Evolutionary conservation across 805 yeast genomes (phyloP), one percentile per base, ranked within the genome.

Genomic region (Wickerhamiella spandovensis): DNA sequence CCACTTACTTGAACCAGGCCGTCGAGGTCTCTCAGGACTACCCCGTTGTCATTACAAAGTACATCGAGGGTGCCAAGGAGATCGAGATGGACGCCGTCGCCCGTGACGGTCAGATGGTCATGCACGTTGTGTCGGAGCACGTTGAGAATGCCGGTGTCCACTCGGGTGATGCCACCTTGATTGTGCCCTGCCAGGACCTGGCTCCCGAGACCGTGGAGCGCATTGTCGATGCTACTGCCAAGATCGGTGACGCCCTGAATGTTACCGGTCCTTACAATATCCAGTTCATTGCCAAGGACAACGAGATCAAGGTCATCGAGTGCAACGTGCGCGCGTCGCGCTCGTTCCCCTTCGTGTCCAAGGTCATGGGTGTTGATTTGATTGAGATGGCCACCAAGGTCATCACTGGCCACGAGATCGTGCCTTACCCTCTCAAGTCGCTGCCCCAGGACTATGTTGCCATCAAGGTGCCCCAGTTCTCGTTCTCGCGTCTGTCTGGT

Each of bases 71-170:
- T 56, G 97, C 97, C 43, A 86, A 90, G 73, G 98, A 90, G 72
- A 90, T 90, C 63, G 98, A 90, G 71, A 89, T 90, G 92, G 98
- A 90, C 67, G 97, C 96, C 46, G 97, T 90, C 63, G 97, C 98
- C 42, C 78, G 78, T 66, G 85, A 90, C 63, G 98, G 98, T 69
- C 79, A 88, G 68, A 75, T 90, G 71, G 77, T 92, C 60, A 86
- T 90, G 88, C 97, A 90, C 67, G 97, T 88, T 65, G 96, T 90
- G 52, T 87, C 96, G 50, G 97, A 92, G 71, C 98, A 90, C 67
- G 96, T 92, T 58, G 98, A 90, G 72, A 90, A 90, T 65, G 98
- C 98, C 24, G 98, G 98, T 78, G 96, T 90, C 43, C 98, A 90
- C 70, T 90, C 97, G 48, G 98, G 98, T 75, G 98, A 90, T 70